Base-by-base conservation (phyloP, 345 rosid species). In the Erysimum cheiranthoides region DNA sequence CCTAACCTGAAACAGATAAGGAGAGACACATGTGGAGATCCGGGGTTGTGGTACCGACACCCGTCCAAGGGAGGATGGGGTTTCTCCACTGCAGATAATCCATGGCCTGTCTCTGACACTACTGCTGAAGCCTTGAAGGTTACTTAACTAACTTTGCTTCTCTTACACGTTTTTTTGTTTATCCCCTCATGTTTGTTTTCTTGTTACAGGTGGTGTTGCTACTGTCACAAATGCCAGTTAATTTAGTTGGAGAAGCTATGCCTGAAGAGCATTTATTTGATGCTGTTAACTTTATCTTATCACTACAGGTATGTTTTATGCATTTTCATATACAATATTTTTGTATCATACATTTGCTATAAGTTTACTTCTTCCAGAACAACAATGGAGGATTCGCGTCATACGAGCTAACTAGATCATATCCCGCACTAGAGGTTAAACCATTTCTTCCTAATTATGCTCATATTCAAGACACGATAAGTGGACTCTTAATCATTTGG, bases 361-460 rank as follows among this genome's bases (percentile, higher is more conserved):
- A 45, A 32, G 14, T 9, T 35, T 36, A 47, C 0, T 27, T 66
- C 18, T 59, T 31, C 7, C 78, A 91, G 93, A 89, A 89, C 59
- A 56, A 61, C 0, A 85, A 76, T 79, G 95, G 97, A 40, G 97
- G 97, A 3, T 88, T 88, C 80, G 91, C 93, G 3, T 81, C 97
- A 1, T 91, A 86, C 66, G 97, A 91, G 78, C 92, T 80, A 39
- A 86, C 94, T 6, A 83, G 97, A 85, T 89, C 97, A 17, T 85
- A 86, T 75, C 58, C 85, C 0, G 83, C 84, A 89, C 66, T 91
- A 45, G 94, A 91, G 93, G 94, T 85, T 68, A 0, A 25, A 21
- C 31, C 5, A 12, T 28, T 66, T 16, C 13, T 9, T 47, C 17
- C 43, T 6, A 14, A 35, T 1, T 46, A 16, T 45, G 42, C 45